Evolutionary conservation across 306 rosid species (phyloP), one percentile per base, ranked within the genome.

Genomic region (Cercis canadensis): DNA sequence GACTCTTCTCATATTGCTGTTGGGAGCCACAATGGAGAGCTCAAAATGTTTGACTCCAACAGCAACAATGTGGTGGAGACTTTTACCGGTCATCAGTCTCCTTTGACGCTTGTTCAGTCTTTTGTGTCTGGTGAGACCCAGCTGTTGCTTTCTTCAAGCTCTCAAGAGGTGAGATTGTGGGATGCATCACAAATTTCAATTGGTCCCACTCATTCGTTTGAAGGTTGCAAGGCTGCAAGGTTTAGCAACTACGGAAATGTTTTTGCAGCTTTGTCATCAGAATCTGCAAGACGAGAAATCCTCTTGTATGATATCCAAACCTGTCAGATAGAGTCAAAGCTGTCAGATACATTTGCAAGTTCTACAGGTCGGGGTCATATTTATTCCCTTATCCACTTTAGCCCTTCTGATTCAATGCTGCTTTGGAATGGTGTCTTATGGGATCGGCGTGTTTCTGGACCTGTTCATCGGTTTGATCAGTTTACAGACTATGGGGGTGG

Each of bases 401-500:
- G 81, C 76, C 99, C 99, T 39, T 84, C 84, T 4, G 99, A 95
- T 66, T 70, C 95, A 21, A 89, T 92, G 99, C 75, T 95, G 45
- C 92, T 95, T 33, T 95, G 97, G 97, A 95, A 95, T 74, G 99
- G 99, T 13, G 90, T 95, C 64, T 77, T 95, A 17, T 95, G 99
- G 99, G 99, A 95, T 59, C 85, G 89, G 8, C 87, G 99, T 33
- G 84, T 58, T 43, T 61, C 96, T 70, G 77, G 75, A 34, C 99
- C 90, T 34, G 87, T 92, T 84, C 90, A 87, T 82, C 96, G 96
- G 39, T 95, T 95, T 75, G 99, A 95, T 82, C 99, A 89, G 84
- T 95, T 95, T 72, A 89, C 99, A 0, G 99, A 95, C 65, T 89
- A 91, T 81, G 99, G 97, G 7, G 99, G 99, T 51, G 99, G 99